These are phyloP conservation scores for Penicillium oxalicum DNA, from an alignment of 2,329 filamentous ascomycete species.

Conservation along the genomic window DNA sequence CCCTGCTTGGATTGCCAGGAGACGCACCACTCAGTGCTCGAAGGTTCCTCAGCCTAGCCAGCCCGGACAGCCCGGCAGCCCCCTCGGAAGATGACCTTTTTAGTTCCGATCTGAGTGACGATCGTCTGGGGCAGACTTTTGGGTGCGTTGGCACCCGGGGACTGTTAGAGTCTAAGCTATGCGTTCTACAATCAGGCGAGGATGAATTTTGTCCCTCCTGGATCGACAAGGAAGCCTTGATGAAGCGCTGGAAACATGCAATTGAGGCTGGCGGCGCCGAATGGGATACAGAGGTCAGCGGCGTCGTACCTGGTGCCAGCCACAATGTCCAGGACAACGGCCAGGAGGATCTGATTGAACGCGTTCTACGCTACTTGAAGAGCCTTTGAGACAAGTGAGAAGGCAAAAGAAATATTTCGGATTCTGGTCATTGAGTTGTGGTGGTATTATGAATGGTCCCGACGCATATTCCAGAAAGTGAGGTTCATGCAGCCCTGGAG, in stretches of 20 bases:
- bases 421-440: neutral
- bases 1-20: conserved; percentile 26
- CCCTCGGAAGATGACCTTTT: conserved; percentile 81
- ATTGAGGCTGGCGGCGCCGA: conserved; percentile 34
- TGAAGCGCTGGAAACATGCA: conserved; percentile 41
- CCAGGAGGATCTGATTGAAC: conserved; percentile 38
- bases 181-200: conserved; percentile 43
- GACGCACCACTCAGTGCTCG: conserved; percentile 49
- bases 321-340: conserved; percentile 47
- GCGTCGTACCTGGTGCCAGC: conserved; percentile 43
- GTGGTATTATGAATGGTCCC: conserved; percentile 4
- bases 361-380: conserved; percentile 30
- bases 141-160: conserved; percentile 41
- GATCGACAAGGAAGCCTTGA: conserved; percentile 41
- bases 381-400: conserved; percentile 17
- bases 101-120: conserved; percentile 65
- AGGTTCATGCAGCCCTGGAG: conserved; percentile 15
- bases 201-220: conserved; percentile 42
- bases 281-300: conserved; percentile 48
- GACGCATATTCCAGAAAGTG: conserved; percentile 12
- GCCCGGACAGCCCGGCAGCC: conserved; percentile 46
- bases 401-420: neutral
- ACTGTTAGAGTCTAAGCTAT: conserved; percentile 34
- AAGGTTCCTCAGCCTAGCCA: conserved; percentile 54
- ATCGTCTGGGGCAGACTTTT: conserved; percentile 59